Percentiles rank a stretch among this genome's conserved stretches.
These are phyloP conservation scores for Aspergillus tanneri DNA, from an alignment of 2,329 filamentous ascomycete genomes.

Conservation along the genomic window DNA sequence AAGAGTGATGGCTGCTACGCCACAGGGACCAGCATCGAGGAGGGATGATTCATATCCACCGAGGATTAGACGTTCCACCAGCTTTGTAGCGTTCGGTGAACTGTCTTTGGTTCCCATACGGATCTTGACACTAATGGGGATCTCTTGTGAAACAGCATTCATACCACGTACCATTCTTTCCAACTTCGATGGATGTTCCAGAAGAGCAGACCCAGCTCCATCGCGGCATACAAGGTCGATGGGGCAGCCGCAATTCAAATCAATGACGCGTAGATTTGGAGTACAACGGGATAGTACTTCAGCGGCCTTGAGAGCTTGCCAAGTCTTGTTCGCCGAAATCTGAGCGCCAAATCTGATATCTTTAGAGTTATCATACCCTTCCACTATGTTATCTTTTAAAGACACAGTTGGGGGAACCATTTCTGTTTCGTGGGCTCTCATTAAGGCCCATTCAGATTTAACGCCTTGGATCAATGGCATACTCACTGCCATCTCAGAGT, in stretches of 20 bases:
- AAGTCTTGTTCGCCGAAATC: slow-evolving; percentile 88
- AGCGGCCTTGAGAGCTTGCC: slow-evolving; percentile 83
- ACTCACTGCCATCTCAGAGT: slow-evolving; percentile 97
- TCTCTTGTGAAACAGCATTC: slow-evolving; percentile 86
- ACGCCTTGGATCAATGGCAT: slow-evolving; percentile 85
- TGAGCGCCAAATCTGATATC: slow-evolving; percentile 91
- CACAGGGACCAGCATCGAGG: slow-evolving; percentile 67
- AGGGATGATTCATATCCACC: slow-evolving; percentile 71
- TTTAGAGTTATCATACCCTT: slow-evolving; percentile 75
- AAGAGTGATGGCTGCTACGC: slow-evolving; percentile 91
- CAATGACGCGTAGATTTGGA: slow-evolving; percentile 83
- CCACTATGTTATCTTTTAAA: slow-evolving; percentile 56
- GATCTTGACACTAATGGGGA: slow-evolving; percentile 93
- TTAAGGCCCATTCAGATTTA: slow-evolving; percentile 89
- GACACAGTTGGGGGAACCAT: slow-evolving; percentile 67
- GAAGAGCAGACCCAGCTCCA: slow-evolving; percentile 84
- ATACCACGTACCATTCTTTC: slow-evolving; percentile 95
- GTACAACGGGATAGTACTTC: slow-evolving; percentile 75
- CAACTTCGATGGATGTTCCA: slow-evolving; percentile 84
- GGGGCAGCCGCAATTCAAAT: slow-evolving; percentile 95
- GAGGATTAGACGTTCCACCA: slow-evolving; percentile 79
- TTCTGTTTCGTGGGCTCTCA: slow-evolving; percentile 89
- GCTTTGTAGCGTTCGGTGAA: slow-evolving; percentile 73
- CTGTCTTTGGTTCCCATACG: slow-evolving; percentile 83
- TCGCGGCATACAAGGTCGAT: slow-evolving; percentile 90